A percentile compares a stretch with the other conserved stretches of the same genome.
phyloP scores from a whole-genome alignment of 495 filamentous ascomycete species.

The Letharia lupina region DNA sequence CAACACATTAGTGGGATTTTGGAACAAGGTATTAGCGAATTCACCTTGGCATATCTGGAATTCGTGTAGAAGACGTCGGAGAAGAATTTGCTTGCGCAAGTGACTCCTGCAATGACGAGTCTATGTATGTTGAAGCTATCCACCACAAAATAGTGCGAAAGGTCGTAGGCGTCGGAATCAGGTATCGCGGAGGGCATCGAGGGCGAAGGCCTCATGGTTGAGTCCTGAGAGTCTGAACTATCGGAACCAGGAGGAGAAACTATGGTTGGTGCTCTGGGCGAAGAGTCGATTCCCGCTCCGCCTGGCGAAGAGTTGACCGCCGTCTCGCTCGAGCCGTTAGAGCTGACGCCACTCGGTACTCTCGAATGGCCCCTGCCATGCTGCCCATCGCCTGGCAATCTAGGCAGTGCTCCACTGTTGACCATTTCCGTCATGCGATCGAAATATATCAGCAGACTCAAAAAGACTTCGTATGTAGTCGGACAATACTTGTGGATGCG shows the following conservation, averaged over 20 bases:
- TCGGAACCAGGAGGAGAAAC: constrained; percentile 14
- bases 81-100: constrained; percentile 99
- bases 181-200: constrained; percentile 26
- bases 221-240: constrained; percentile 2
- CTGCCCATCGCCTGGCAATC: constrained; percentile 38
- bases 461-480: constrained; percentile 96
- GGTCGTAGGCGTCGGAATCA: constrained; percentile 46
- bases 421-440: constrained; percentile 97
- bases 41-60: constrained; percentile 96
- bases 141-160: constrained; percentile 87
- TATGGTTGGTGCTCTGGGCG: background rate
- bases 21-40: background rate
- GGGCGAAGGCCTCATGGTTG: constrained; percentile 20
- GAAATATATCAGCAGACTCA: constrained; percentile 94
- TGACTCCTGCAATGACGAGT: constrained; percentile 93
- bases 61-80: constrained; percentile 99
- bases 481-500: constrained; percentile 99
- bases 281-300: background rate
- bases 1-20: background rate
- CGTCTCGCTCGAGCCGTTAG: constrained; percentile 14
- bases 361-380: constrained; percentile 26
- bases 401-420: constrained; percentile 57
- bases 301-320: constrained; percentile 11
- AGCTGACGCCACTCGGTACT: background rate
- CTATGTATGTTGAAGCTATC: constrained; percentile 99